Conservation (phyloP, 1,139 yeast species). For the Hyphopichia khmerensis region DNA sequence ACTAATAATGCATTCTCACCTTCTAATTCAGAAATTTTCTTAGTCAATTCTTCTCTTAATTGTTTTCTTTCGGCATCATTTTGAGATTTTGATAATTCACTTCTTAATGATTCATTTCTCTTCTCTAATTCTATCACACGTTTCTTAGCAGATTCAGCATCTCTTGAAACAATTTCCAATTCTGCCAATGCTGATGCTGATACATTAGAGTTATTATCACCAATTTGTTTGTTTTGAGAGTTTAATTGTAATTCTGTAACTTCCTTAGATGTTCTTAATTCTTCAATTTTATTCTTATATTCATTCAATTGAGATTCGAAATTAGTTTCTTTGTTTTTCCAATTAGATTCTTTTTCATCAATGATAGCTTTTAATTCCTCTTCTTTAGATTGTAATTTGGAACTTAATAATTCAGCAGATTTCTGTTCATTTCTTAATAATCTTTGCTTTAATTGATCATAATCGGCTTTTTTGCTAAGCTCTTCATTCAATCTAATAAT, state of each 20-base stretch:
- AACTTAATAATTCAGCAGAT: conserved; percentile 50
- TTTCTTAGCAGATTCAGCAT: conserved; percentile 69
- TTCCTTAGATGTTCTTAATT: conserved; percentile 55
- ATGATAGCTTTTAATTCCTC: conserved; percentile 58
- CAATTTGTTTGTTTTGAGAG: conserved; percentile 32
- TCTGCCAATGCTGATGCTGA: conserved; percentile 45
- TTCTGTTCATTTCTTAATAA: conserved; percentile 58
- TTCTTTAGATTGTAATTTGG: conserved; percentile 54
- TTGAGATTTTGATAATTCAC: conserved; percentile 56
- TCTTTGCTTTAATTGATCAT: conserved; percentile 68
- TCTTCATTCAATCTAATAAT: conserved; percentile 58
- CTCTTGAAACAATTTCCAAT: conserved; percentile 67
- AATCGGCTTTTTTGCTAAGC: conserved; percentile 68
- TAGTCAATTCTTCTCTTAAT: conserved; percentile 32
- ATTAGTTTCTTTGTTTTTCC: conserved; percentile 53
- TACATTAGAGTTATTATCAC: conserved; percentile 10
- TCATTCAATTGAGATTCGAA: conserved; percentile 42
- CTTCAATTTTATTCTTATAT: conserved; percentile 51
- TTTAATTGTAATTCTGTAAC: conserved; percentile 51
- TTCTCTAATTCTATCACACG: conserved; percentile 71
- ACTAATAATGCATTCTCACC: conserved; percentile 64
- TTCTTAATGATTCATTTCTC: conserved; percentile 72
- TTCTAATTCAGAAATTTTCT: conserved; percentile 56
- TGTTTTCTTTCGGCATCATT: conserved; percentile 39
- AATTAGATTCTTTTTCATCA: conserved; percentile 63